Base-by-base conservation (phyloP, 2,329 filamentous ascomycete genomes). In the Xylariaceae sp. region DNA sequence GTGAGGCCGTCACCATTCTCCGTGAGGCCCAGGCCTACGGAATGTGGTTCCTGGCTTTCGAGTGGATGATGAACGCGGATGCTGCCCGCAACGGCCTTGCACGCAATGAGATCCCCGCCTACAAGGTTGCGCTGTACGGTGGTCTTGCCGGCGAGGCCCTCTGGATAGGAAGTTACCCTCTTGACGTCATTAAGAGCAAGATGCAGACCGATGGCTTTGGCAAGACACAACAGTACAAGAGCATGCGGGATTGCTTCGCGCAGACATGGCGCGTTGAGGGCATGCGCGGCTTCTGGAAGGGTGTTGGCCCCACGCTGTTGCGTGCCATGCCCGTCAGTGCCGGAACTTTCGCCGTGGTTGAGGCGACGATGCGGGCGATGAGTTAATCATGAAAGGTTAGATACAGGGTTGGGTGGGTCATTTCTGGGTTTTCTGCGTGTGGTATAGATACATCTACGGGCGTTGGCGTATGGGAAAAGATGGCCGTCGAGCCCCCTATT, bases 151-250 rank as follows among this genome's bases (percentile, higher is more conserved):
- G 94, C 67, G 94, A 99, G 80, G 90, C 87, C 55, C 82, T 99
- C 59, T 99, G 94, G 94, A 79, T 99, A 57, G 82, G 83, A 42
- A 96, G 91, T 72, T 99, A 99, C 77, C 94, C 94, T 18, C 88
- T 99, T 65, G 94, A 99, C 76, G 93, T 99, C 34, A 77, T 99
- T 76, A 99, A 99, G 88, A 96, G 91, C 77, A 97, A 96, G 84
- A 97, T 97, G 93, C 94, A 99, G 83, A 96, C 88, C 60, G 94
- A 99, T 76, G 92, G 90, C 0, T 94, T 97, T 72, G 91, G 90
- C 3, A 62, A 53, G 77, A 82, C 64, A 86, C 87, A 30, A 78
- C 82, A 82, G 72, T 99, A 89, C 77, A 84, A 78, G 73, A 87
- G 80, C 58, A 97, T 97, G 93, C 83, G 88, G 55, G 89, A 95